Percentiles rank a stretch among this genome's conserved stretches.
Conservation (phyloP, 306 rosid genomes). For the Datisca glomerata region DNA sequence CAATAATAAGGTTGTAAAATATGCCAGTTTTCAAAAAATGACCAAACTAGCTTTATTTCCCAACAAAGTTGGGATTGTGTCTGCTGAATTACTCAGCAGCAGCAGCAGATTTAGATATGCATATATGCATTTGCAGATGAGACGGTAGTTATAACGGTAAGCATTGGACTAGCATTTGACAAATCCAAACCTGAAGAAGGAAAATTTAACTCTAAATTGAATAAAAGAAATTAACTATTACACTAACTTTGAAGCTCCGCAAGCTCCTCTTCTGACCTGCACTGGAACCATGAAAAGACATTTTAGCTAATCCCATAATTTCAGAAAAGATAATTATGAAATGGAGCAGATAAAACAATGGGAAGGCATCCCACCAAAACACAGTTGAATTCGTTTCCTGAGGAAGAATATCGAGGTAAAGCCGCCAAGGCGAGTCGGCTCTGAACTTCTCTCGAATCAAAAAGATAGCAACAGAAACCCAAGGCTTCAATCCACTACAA, state of each 20-base stretch:
- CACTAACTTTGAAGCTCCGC: constrained; percentile 71
- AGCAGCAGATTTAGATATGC: no score
- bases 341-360: constrained; percentile 1
- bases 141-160: no score
- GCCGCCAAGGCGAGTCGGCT: constrained; percentile 58
- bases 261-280: constrained; percentile 99
- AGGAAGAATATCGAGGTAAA: constrained; percentile 61
- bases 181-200: background rate
- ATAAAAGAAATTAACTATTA: constrained; percentile 9
- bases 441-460: constrained; percentile 53
- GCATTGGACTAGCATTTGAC: background rate
- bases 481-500: constrained; percentile 74
- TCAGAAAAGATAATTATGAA: background rate
- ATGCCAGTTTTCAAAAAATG: no score
- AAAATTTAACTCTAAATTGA: background rate
- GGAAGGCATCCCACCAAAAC: constrained; percentile 59
- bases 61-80: no score
- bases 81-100: no score
- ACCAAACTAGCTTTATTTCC: no score
- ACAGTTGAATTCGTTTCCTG: constrained; percentile 66
- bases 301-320: constrained; percentile 40
- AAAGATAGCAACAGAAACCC: constrained; percentile 79
- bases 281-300: constrained; percentile 57
- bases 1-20: no score
- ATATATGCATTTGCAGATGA: no score